Conservation (phyloP, 1,284 basidiomycete genomes). For the Athelia sp. region DNA sequence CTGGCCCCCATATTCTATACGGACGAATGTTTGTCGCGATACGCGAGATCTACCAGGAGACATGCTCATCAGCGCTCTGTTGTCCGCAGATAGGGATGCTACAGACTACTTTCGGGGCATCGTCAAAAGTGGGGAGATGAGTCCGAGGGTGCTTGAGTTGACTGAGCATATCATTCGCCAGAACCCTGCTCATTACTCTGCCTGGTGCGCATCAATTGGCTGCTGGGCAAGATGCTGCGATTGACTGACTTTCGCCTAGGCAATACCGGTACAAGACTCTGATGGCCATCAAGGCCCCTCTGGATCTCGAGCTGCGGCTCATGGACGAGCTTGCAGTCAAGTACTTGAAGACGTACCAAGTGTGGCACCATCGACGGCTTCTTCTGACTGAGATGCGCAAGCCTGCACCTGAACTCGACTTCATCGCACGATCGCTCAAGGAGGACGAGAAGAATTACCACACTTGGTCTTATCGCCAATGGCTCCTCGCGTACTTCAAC, state of each 20-base stretch:
- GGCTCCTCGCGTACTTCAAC: constrained; percentile 81
- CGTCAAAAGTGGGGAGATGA: constrained; percentile 71
- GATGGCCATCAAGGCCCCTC: constrained; percentile 56
- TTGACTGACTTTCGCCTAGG: constrained; percentile 42
- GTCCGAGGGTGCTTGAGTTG: constrained; percentile 73
- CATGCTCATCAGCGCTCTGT: not conserved
- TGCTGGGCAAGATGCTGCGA: constrained; percentile 2
- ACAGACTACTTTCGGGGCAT: constrained; percentile 90
- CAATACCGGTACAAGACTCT: constrained; percentile 90
- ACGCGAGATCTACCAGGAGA: constrained; percentile 5
- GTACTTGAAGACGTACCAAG: constrained; percentile 92
- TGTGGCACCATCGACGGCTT: constrained; percentile 93
- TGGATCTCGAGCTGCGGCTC: constrained; percentile 71
- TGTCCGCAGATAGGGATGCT: constrained; percentile 75
- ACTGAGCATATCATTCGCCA: constrained; percentile 82
- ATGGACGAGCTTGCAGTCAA: constrained; percentile 82
- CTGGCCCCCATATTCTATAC: constrained; percentile 89
- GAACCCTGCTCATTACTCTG: constrained; percentile 93
- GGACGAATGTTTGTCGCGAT: constrained; percentile 65
- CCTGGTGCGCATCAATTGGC: constrained; percentile 56
- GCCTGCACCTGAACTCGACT: constrained; percentile 66
- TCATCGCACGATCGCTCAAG: constrained; percentile 68
- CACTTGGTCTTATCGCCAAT: constrained; percentile 93
- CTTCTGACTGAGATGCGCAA: constrained; percentile 58
- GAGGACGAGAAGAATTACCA: constrained; percentile 92